These are phyloP conservation scores for Stemphylium beticola DNA, from an alignment of 2,329 filamentous ascomycete genomes.

Conservation along the genomic window DNA sequence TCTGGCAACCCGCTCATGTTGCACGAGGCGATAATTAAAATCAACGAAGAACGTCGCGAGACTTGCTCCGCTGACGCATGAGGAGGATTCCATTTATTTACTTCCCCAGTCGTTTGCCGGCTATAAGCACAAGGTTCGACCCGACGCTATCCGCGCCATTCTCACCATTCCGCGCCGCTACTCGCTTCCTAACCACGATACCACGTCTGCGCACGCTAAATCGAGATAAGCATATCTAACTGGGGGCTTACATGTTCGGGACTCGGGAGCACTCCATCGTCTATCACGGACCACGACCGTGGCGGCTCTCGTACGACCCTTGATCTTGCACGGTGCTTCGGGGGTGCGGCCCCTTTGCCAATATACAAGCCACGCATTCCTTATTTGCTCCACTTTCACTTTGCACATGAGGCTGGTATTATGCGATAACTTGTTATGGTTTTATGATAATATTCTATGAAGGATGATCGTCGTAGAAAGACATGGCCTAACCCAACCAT, in stretches of 20 bases:
- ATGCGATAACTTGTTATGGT: no score
- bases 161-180: not conserved
- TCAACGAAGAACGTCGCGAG: not conserved
- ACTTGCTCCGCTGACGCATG: not conserved
- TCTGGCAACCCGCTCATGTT: not conserved
- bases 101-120: conserved; percentile 5
- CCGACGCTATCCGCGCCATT: not conserved
- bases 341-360: no score
- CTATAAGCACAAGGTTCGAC: not conserved
- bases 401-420: no score
- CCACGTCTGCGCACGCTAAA: not conserved
- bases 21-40: not conserved
- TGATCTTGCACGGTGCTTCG: no score
- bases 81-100: not conserved
- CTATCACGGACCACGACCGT: no score
- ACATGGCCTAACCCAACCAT: no score
- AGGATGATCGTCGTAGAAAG: no score
- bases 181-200: not conserved
- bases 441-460: no score
- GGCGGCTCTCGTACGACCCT: no score
- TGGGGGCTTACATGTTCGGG: not conserved
- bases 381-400: no score
- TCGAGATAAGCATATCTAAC: not conserved
- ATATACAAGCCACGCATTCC: no score
- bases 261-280: no score